These are phyloP conservation scores for Ampelocalamus luodianensis DNA, from an alignment of 176 grass and related monocot species.

Conservation along the genomic window DNA sequence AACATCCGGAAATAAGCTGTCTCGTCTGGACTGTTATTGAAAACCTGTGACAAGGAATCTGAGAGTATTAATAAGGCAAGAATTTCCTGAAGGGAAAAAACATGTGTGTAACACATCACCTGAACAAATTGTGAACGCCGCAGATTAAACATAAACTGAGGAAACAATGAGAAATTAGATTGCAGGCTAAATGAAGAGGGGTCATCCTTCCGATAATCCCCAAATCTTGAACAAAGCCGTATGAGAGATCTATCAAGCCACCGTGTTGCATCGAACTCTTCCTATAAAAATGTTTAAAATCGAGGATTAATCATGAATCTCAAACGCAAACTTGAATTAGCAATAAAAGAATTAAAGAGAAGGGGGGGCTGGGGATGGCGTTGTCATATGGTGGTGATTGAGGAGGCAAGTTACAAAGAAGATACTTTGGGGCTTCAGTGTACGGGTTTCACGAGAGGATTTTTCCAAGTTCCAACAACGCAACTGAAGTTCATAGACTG, in stretches of 20 bases:
- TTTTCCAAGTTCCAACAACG: too few relatives aligned
- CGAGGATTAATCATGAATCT: conserved; percentile 29
- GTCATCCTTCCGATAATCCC: conserved; percentile 95
- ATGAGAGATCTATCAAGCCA: conserved; percentile 98
- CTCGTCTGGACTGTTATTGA: conserved; percentile 98
- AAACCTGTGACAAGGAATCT: conserved; percentile 69
- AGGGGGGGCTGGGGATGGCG: too few relatives aligned
- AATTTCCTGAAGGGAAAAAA: neutral
- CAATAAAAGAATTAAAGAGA: conserved; percentile 8
- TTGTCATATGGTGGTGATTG: too few relatives aligned
- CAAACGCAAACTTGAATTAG: conserved; percentile 22
- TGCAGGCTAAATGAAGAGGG: conserved; percentile 88
- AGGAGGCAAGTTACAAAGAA: too few relatives aligned
- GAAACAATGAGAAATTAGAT: conserved; percentile 93
- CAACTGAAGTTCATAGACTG: too few relatives aligned
- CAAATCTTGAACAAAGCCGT: conserved; percentile 89
- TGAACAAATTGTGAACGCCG: conserved; percentile 96
- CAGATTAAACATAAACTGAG: conserved; percentile 99
- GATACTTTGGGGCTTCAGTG: too few relatives aligned
- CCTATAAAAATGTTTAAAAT: conserved; percentile 53
- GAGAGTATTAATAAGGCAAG: conserved; percentile 30
- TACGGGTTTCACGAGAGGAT: too few relatives aligned
- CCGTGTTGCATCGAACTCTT: conserved; percentile 93
- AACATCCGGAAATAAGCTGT: conserved; percentile 98
- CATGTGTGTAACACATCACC: conserved; percentile 51